These are phyloP conservation scores for Epichloe coenophiala DNA, from an alignment of 2,329 filamentous ascomycete species.

Conservation along the genomic window DNA sequence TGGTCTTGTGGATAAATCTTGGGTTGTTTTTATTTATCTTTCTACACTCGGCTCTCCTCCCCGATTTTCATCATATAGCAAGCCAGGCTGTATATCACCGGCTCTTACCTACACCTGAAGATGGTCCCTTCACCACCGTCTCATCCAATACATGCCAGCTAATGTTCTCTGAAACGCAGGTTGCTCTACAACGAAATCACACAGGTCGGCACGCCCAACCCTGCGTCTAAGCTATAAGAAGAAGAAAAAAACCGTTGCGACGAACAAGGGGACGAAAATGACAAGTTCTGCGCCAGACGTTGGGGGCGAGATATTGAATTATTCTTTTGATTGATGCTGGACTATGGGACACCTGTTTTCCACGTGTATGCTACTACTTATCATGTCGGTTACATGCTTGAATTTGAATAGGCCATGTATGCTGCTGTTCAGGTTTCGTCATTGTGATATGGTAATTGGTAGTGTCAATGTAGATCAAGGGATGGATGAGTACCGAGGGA, in stretches of 20 bases:
- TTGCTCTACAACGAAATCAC: constrained; percentile 84
- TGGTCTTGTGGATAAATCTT: too few relatives aligned
- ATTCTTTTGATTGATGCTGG: neutral
- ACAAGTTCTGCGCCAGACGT: neutral
- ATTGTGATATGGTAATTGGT: neutral
- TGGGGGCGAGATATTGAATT: neutral
- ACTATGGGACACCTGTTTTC: neutral
- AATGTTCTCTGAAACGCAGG: constrained; percentile 27
- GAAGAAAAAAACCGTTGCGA: constrained; percentile 18
- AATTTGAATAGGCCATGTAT: neutral
- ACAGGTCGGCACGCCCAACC: constrained; percentile 46
- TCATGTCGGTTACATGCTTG: neutral
- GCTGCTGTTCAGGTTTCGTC: too few relatives aligned
- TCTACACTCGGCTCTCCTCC: neutral
- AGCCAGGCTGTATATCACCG: neutral
- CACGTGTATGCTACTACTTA: neutral
- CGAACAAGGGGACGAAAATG: neutral
- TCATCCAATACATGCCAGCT: neutral
- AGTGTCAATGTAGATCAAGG: too few relatives aligned
- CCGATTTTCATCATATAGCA: too few relatives aligned
- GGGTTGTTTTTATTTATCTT: too few relatives aligned
- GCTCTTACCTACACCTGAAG: neutral
- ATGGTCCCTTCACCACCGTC: neutral
- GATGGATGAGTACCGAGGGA: too few relatives aligned
- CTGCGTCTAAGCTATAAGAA: constrained; percentile 49